Evolutionary conservation across 2,329 filamentous ascomycete genomes (phyloP), one percentile per base, ranked within the genome.

Genomic region (Stachybotrys elegans): DNA sequence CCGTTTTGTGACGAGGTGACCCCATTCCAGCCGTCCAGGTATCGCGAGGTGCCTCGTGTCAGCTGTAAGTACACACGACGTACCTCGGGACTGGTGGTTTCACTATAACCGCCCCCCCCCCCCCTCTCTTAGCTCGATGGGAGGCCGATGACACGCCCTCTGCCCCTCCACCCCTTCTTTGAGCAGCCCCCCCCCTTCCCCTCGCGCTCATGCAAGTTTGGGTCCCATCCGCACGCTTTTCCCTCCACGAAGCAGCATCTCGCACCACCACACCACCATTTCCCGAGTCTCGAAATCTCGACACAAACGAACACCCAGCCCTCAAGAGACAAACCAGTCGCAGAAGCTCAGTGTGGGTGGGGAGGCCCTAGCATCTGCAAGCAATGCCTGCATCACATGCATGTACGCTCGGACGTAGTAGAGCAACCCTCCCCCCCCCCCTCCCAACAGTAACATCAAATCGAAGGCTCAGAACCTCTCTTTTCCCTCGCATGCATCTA

Each of bases 381-480:
- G 38, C 22, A 40, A 40, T 40, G 23, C 22, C 38, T 40, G 38
- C 38, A 40, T 40, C 38, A 40, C 38, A 40, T 40, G 22, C 22
- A 40, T 40, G 38, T 40, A 40, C 22, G 38, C 38, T 17, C 16
- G 20, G 38, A 29, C 38, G 29, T 40, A 23, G 38, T 17, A 23
- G n/a, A n/a, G n/a, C n/a, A n/a, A n/a, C n/a, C n/a, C n/a, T n/a
- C n/a, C n/a, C n/a, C n/a, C n/a, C n/a, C n/a, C n/a, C n/a, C n/a
- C n/a, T n/a, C n/a, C n/a, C n/a, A n/a, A n/a, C n/a, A n/a, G n/a
- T n/a, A n/a, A n/a, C n/a, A n/a, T n/a, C n/a, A n/a, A n/a, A n/a
- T n/a, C n/a, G n/a, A n/a, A n/a, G n/a, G n/a, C n/a, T n/a, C n/a
- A n/a, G n/a, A n/a, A n/a, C n/a, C n/a, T n/a, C n/a, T n/a, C n/a